phyloP scores from a whole-genome alignment of 2,329 filamentous ascomycete species.

The Aspergillus sp. region DNA sequence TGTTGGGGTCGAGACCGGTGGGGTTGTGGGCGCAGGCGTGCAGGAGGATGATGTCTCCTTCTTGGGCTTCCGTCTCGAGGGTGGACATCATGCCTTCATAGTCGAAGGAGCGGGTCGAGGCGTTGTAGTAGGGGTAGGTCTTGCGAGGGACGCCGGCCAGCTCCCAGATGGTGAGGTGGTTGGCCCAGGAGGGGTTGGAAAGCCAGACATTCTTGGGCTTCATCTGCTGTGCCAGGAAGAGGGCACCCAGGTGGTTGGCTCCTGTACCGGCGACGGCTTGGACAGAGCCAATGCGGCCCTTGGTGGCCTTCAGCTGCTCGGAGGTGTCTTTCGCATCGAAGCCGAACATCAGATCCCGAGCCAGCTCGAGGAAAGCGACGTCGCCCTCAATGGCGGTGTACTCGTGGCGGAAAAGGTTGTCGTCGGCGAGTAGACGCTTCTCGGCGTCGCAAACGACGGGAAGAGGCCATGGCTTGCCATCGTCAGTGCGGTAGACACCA shows the following conservation, averaged over 20 bases:
- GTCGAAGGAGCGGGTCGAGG: slow-evolving; percentile 48
- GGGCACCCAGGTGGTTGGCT: slow-evolving; percentile 84
- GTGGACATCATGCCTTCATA: slow-evolving; percentile 68
- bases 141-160: slow-evolving; percentile 72
- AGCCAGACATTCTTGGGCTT: slow-evolving; percentile 73
- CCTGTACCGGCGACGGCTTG: slow-evolving; percentile 97
- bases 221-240: slow-evolving; percentile 90
- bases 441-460: slow-evolving; percentile 86
- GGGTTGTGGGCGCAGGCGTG: slow-evolving; percentile 98
- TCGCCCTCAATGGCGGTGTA: slow-evolving; percentile 94
- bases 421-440: slow-evolving; percentile 70
- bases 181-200: slow-evolving; percentile 94
- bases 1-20: slow-evolving; percentile 88
- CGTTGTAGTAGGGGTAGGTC: slow-evolving; percentile 90
- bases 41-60: slow-evolving; percentile 80
- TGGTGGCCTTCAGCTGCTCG: slow-evolving; percentile 26
- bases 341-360: slow-evolving; percentile 78
- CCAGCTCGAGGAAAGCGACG: slow-evolving; percentile 76
- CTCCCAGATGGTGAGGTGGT: slow-evolving; percentile 92
- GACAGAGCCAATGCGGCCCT: slow-evolving; percentile 63
- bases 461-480: slow-evolving; percentile 93
- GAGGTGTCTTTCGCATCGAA: slow-evolving; percentile 55
- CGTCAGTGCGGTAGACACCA: slow-evolving; percentile 87
- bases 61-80: slow-evolving; percentile 79
- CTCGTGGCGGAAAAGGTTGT: slow-evolving; percentile 91